Evolutionary conservation across 1,284 basidiomycete species (phyloP).

Genomic region (Marasmius fiardii): DNA sequence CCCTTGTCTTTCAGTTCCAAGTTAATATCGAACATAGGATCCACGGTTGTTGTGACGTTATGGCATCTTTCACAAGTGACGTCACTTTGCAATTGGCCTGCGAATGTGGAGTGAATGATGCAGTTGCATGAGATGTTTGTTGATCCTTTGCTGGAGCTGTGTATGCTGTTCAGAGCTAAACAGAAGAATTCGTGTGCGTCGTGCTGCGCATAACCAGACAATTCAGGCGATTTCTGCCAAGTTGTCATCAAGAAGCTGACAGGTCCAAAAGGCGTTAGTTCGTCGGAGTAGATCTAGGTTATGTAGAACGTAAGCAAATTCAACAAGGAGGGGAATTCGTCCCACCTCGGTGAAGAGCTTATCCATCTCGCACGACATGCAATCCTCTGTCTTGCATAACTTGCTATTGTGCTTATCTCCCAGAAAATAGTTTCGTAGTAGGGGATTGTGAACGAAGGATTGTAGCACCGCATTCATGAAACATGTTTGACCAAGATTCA

Average conservation of each 20-base stretch:
- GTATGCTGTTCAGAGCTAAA: conserved; percentile 79
- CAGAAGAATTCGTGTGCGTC: conserved; percentile 94
- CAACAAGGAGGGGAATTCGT: neutral
- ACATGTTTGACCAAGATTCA: conserved; percentile 94
- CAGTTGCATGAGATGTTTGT: conserved; percentile 83
- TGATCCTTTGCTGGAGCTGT: conserved; percentile 69
- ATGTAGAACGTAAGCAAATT: neutral
- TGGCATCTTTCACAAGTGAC: conserved; percentile 83
- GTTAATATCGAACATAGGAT: conserved; percentile 91
- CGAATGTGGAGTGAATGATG: conserved; percentile 90
- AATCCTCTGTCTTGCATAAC: conserved; percentile 71
- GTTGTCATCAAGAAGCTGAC: conserved; percentile 82
- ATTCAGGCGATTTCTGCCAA: conserved; percentile 82
- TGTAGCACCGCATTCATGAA: conserved; percentile 94
- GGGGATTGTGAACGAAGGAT: conserved; percentile 89
- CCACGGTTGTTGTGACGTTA: conserved; percentile 75
- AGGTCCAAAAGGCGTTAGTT: conserved; percentile 76
- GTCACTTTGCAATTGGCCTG: conserved; percentile 85
- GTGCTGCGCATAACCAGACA: conserved; percentile 92
- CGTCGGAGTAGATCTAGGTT: conserved; percentile 67
- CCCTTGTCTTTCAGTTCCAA: conserved; percentile 71
- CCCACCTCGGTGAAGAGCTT: conserved; percentile 81
- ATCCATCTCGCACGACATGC: conserved; percentile 96
- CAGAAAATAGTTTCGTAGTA: conserved; percentile 88
- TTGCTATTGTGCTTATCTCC: conserved; percentile 79